phyloP scores from a whole-genome alignment of 257 asterid species.

The Nicotiana otophora region DNA sequence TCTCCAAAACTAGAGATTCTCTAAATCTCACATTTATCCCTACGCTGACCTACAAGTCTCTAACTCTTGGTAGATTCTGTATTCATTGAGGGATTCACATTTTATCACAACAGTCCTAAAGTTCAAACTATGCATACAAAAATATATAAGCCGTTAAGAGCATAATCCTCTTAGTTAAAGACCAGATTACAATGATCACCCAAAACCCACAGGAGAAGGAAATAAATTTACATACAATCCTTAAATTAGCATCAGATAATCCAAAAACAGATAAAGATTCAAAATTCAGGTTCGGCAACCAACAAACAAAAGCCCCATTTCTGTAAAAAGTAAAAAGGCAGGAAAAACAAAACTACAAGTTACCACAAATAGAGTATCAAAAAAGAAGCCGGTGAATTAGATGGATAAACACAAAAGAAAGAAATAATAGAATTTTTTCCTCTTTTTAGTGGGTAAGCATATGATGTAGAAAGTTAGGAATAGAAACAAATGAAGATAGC shows the following conservation, averaged over 20 bases:
- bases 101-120: background rate
- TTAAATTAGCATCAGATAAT: background rate
- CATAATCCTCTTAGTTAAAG: background rate
- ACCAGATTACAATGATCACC: background rate
- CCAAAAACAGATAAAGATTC: background rate
- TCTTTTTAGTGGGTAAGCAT: background rate
- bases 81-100: background rate
- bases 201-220: background rate
- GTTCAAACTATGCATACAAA: background rate
- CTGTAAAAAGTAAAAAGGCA: background rate
- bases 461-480: background rate
- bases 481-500: background rate
- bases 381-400: background rate
- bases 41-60: background rate
- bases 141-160: background rate
- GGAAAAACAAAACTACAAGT: background rate
- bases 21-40: background rate
- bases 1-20: background rate
- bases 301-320: background rate
- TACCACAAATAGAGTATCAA: slow-evolving; percentile 6
- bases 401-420: background rate
- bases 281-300: slow-evolving; percentile 4
- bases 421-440: background rate
- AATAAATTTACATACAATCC: background rate
- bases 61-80: background rate